Conservation (phyloP, 805 yeast species). For the Lachancea sp. region DNA sequence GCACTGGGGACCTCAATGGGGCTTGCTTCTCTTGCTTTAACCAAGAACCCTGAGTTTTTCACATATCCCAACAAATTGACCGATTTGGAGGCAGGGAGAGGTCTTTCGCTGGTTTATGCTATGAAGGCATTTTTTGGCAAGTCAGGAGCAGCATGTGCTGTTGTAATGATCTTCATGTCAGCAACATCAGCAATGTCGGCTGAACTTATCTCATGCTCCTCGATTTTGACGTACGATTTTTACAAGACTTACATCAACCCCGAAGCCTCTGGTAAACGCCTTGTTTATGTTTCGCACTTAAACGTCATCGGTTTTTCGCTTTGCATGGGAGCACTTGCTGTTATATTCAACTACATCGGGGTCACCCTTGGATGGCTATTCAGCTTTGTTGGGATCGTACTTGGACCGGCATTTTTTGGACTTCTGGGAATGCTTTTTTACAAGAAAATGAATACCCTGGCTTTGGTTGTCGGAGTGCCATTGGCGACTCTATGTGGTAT, state of each 20-base stretch:
- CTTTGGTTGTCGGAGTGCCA: not conserved
- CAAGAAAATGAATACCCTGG: not conserved
- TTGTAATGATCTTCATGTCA: slow-evolving; percentile 74
- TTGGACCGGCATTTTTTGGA: slow-evolving; percentile 2
- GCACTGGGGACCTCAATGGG: slow-evolving; percentile 74
- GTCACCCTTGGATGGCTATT: slow-evolving; percentile 2
- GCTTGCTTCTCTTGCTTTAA: slow-evolving; percentile 64
- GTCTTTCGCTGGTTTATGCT: slow-evolving; percentile 56
- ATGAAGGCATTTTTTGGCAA: slow-evolving; percentile 73
- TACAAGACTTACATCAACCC: slow-evolving; percentile 73
- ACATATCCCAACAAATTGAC: slow-evolving; percentile 61
- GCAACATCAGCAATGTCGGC: slow-evolving; percentile 84
- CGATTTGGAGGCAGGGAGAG: slow-evolving; percentile 28
- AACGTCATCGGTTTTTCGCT: not conserved
- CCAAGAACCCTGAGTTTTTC: slow-evolving; percentile 61
- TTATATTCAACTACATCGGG: slow-evolving; percentile 4
- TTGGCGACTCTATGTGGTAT: not conserved
- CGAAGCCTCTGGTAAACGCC: slow-evolving; percentile 47
- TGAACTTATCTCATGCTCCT: slow-evolving; percentile 74
- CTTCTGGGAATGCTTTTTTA: not conserved
- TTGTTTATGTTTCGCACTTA: slow-evolving; percentile 2
- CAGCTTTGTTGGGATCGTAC: slow-evolving; percentile 1
- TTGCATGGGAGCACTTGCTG: slow-evolving; percentile 1
- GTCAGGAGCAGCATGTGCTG: slow-evolving; percentile 74
- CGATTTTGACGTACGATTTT: slow-evolving; percentile 71